Percentiles rank a stretch among this genome's conserved stretches.
Evolutionary conservation across 352 stramenopile species (phyloP).

Genomic region (Phytophthora ramorum): DNA sequence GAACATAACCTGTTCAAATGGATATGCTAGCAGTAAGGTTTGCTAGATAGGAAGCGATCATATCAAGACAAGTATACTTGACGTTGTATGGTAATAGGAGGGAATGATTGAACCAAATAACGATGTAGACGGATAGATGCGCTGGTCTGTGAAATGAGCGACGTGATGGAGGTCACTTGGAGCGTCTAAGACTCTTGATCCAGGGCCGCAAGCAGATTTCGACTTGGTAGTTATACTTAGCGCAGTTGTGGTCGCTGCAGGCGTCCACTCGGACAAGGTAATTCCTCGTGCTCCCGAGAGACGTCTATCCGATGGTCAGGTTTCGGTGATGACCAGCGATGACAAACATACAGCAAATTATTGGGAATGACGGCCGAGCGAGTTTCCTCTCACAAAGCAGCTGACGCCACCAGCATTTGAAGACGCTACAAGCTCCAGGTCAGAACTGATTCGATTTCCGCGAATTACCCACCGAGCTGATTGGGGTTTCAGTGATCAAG

Average conservation of each 20-base stretch:
- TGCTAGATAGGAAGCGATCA: not conserved
- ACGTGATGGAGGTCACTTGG: slow-evolving; percentile 37
- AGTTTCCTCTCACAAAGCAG: not conserved
- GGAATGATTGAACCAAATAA: not conserved
- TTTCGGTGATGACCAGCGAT: too few species aligned
- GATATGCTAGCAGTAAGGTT: not conserved
- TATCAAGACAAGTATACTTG: not conserved
- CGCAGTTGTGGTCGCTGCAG: slow-evolving; percentile 37
- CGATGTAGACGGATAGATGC: not conserved
- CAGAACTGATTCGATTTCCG: not conserved
- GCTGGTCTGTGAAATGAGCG: too few species aligned
- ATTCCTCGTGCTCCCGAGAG: too few species aligned
- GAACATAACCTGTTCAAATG: not conserved
- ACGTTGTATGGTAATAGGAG: too few species aligned
- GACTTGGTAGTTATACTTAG: slow-evolving; percentile 29
- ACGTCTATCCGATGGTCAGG: too few species aligned
- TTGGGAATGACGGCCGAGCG: too few species aligned
- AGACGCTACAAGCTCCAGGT: too few species aligned
- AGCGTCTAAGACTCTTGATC: slow-evolving; percentile 39
- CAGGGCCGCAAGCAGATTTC: slow-evolving; percentile 35
- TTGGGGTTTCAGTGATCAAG: not conserved
- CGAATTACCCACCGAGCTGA: not conserved
- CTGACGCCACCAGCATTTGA: not conserved
- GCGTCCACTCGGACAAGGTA: slow-evolving; percentile 18
- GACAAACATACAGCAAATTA: too few species aligned